Base-by-base conservation (phyloP, 140 eudicot genomes). In the Flaveria floridana region DNA sequence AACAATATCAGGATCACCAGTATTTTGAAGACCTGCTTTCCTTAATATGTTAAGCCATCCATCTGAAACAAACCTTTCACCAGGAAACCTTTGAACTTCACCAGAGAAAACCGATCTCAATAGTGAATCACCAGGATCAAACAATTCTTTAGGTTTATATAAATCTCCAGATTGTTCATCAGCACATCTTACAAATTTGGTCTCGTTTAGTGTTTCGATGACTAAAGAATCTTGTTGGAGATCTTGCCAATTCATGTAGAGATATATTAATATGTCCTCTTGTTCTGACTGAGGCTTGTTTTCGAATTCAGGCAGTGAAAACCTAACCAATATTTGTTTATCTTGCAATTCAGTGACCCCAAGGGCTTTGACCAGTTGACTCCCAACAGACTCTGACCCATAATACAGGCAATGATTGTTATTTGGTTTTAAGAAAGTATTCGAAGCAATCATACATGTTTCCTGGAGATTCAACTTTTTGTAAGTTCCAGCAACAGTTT, bases 251-350 rank as follows among this genome's bases (percentile, higher is more conserved):
- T 95, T 91, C 50, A 75, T 82, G 78, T 87, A 89, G 25, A 91
- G 82, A 79, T 91, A 91, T 66, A 88, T 91, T 80, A 91, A 74
- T 59, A 87, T 82, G 65, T 91, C 96, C 80, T 91, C 96, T 79
- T 87, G 96, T 78, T 91, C 96, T 48, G 87, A 39, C 79, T 84
- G 92, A 39, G 85, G 82, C 83, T 95, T 95, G n/a, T 59, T 75
- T 81, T 88, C 96, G 80, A 85, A 95, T 18, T 89, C 91, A 50
- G 99, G 99, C 82, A 95, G 82, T 37, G 87, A 92, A 80, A 91
- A 95, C 78, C 83, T 79, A 16, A 90, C 92, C 73, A 95, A 72
- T 76, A 95, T 91, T 73, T 91, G 95, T 62, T 87, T 82, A 71
- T 91, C 97, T 74, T 80, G 87, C 78, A 91, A 78, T 71, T 88